Conservation (phyloP, 2,329 filamentous ascomycete genomes). For the Neurospora sp. region DNA sequence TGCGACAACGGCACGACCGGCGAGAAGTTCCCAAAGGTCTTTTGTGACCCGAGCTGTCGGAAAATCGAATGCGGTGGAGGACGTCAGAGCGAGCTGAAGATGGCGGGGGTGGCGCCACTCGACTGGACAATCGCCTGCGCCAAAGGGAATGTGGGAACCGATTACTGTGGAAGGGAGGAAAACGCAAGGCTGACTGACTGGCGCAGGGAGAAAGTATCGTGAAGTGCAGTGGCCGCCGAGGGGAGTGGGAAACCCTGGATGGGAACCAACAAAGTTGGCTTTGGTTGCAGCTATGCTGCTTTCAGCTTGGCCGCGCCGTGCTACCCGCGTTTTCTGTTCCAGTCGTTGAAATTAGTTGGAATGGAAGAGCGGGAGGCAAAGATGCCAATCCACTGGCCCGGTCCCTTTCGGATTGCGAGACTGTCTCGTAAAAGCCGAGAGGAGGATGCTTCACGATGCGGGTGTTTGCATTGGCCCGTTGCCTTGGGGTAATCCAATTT, state of each 20-base stretch:
- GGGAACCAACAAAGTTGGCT: not conserved
- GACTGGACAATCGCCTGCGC: not conserved
- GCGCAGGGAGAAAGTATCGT: not conserved
- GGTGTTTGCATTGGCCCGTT: not conserved
- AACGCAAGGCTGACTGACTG: no score
- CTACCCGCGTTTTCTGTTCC: not conserved
- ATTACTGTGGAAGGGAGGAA: not conserved
- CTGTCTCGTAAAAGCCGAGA: not conserved
- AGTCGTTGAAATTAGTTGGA: not conserved
- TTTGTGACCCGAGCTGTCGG: no score
- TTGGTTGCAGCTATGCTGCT: not conserved
- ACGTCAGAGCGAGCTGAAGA: not conserved
- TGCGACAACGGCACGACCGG: not conserved
- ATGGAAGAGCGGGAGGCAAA: not conserved
- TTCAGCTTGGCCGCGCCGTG: not conserved
- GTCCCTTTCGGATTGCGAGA: not conserved
- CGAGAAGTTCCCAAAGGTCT: not conserved
- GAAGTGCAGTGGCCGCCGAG: not conserved
- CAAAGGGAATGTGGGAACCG: not conserved
- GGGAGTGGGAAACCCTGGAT: not conserved
- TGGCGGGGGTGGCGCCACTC: not conserved
- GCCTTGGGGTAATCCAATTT: not conserved
- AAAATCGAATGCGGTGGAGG: not conserved
- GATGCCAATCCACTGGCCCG: not conserved
- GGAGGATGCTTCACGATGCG: not conserved